Evolutionary conservation across 352 stramenopile genomes (phyloP).

Genomic region (Phytophthora megakarya): DNA sequence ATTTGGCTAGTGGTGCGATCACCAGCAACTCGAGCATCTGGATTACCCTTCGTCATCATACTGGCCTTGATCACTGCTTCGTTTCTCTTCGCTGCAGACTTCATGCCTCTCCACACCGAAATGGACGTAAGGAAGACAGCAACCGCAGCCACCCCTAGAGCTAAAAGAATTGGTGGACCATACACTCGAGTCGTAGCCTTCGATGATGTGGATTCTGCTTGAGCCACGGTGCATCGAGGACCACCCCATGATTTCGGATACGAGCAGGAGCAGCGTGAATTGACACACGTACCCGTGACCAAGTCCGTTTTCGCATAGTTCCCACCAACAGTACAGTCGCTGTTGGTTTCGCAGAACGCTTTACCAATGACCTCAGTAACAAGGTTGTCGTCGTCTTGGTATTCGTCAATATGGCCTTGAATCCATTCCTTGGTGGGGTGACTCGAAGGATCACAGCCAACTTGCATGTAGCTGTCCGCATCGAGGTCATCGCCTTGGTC

Average conservation of each 20-base stretch:
- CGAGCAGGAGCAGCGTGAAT: conserved; percentile 52
- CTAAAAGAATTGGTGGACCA: conserved; percentile 37
- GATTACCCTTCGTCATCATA: conserved; percentile 25
- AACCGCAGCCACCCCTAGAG: conserved; percentile 26
- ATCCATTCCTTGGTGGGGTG: conserved; percentile 56
- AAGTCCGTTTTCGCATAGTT: conserved; percentile 36
- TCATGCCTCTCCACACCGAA: conserved; percentile 34
- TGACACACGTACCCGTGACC: conserved; percentile 48
- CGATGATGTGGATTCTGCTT: conserved; percentile 24
- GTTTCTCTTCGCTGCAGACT: conserved; percentile 25
- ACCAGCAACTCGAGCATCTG: conserved; percentile 3
- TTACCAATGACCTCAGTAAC: conserved; percentile 41
- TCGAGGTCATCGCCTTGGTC: conserved; percentile 41
- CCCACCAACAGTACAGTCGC: conserved; percentile 48
- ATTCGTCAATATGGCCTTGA: conserved; percentile 45
- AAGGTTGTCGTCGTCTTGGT: conserved; percentile 51
- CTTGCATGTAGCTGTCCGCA: conserved; percentile 38
- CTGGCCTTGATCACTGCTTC: conserved; percentile 23
- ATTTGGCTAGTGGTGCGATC: conserved; percentile 9
- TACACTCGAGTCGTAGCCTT: conserved; percentile 37
- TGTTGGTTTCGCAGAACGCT: conserved; percentile 46
- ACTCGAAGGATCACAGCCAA: conserved; percentile 44
- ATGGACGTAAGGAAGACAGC: conserved; percentile 37
- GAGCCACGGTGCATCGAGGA: conserved; percentile 57
- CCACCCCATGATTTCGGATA: conserved; percentile 52